Evolutionary conservation across 768 basidiomycete genomes (phyloP).

Genomic region (Wakefieldia striispora): DNA sequence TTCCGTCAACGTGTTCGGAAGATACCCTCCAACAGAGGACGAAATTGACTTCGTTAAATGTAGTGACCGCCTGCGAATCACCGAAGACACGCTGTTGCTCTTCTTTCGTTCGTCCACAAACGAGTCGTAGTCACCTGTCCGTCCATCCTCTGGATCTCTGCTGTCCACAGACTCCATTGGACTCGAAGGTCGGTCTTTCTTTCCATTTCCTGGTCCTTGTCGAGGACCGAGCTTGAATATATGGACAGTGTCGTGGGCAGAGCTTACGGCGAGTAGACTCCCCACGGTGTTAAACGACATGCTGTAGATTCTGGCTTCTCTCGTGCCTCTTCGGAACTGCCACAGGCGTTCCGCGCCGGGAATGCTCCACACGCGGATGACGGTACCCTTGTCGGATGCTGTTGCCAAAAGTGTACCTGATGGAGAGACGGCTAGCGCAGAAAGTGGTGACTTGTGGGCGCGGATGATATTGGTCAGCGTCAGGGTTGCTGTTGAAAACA

Average conservation of each 20-base stretch:
- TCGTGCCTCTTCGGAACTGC: constrained; percentile 90
- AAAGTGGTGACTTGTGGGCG: constrained; percentile 93
- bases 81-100: constrained; percentile 54
- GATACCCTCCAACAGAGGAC: constrained; percentile 77
- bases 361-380: constrained; percentile 91
- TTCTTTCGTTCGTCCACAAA: constrained; percentile 77
- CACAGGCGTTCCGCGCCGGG: constrained; percentile 92
- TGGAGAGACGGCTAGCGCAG: constrained; percentile 81
- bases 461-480: constrained; percentile 94
- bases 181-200: constrained; percentile 44
- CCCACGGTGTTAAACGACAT: constrained; percentile 83
- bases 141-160: constrained; percentile 52
- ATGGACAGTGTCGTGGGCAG: constrained; percentile 93
- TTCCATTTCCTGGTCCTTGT: constrained; percentile 21
- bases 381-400: constrained; percentile 92
- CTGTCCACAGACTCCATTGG: constrained; percentile 68
- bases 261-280: constrained; percentile 84
- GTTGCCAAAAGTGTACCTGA: constrained; percentile 91
- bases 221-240: constrained; percentile 81
- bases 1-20: constrained; percentile 87
- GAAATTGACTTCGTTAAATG: constrained; percentile 75
- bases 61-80: constrained; percentile 65
- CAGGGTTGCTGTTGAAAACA: constrained; percentile 91
- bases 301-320: constrained; percentile 82
- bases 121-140: constrained; percentile 78